A percentile compares a stretch with the other conserved stretches of the same genome.
These are phyloP conservation scores for Lunasporangiospora selenospora DNA, from an alignment of 192 early-diverging fungal species.

Conservation along the genomic window DNA sequence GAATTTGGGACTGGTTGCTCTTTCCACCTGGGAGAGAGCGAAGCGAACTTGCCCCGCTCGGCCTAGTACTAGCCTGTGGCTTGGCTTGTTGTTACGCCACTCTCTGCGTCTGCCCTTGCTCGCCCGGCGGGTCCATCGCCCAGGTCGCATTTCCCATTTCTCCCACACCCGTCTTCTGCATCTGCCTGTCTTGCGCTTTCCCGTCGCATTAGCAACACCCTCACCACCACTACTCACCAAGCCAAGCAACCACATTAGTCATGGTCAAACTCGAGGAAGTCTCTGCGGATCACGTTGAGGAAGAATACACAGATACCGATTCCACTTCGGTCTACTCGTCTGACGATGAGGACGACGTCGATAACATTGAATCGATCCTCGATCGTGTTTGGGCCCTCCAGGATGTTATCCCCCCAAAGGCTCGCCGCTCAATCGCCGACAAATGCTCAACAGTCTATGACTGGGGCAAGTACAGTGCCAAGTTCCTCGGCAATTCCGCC, in stretches of 20 bases:
- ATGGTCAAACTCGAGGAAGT: constrained; percentile 64
- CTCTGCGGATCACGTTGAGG: constrained; percentile 56
- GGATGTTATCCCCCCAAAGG: constrained; percentile 85
- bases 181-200: neutral
- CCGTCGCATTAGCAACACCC: neutral
- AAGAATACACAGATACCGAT: constrained; percentile 57
- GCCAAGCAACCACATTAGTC: constrained; percentile 12
- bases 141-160: no score
- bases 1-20: neutral
- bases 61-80: no score
- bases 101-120: no score
- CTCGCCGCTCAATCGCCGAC: constrained; percentile 68
- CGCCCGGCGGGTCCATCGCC: no score
- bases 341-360: constrained; percentile 74
- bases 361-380: constrained; percentile 79
- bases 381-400: constrained; percentile 85
- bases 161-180: neutral
- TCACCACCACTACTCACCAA: no score
- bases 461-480: constrained; percentile 63
- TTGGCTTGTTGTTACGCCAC: no score
- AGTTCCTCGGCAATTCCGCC: constrained; percentile 79
- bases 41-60: no score
- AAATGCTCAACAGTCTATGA: constrained; percentile 61
- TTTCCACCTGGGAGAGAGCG: neutral
- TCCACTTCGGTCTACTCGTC: constrained; percentile 61